These are phyloP conservation scores for Chrysanthemum lavandulifolium DNA, from an alignment of 129 eudicot species.

Conservation along the genomic window DNA sequence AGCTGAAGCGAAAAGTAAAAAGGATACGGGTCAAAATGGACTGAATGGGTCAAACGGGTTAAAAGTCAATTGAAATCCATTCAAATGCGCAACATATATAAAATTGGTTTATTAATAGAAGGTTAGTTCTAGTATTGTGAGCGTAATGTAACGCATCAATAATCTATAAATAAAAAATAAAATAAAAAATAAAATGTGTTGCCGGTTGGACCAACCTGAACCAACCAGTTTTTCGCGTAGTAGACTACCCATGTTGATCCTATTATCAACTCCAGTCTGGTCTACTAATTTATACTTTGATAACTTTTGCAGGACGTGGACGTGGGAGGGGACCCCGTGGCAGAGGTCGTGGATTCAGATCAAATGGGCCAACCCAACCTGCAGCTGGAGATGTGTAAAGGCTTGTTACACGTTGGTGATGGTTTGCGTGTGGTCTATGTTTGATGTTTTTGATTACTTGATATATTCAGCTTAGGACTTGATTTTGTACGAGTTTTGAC, in stretches of 20 bases:
- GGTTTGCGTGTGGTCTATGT: conserved; percentile 27
- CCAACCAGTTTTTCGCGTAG: not conserved
- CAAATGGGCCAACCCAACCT: conserved; percentile 44
- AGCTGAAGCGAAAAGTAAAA: no score
- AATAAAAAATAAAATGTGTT: not conserved
- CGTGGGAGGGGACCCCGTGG: conserved; percentile 77
- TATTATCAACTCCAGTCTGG: not conserved
- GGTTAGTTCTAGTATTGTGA: not conserved
- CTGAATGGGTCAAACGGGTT: no score
- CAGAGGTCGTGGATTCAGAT: conserved; percentile 70
- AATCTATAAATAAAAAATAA: not conserved
- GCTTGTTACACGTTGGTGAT: conserved; percentile 12
- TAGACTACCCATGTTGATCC: not conserved
- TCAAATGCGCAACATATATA: not conserved
- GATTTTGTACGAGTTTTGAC: conserved; percentile 36
- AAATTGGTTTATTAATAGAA: not conserved
- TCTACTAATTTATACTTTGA: not conserved
- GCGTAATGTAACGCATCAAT: not conserved
- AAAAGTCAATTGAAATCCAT: no score
- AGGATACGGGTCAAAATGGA: no score
- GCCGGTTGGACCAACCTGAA: not conserved
- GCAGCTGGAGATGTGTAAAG: conserved; percentile 42
- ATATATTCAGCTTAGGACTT: conserved; percentile 31
- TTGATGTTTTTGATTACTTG: conserved; percentile 13
- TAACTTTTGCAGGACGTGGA: conserved; percentile 63